A percentile compares a stretch with the other conserved stretches of the same genome.
These are phyloP conservation scores for Ailanthus altissimus DNA, from an alignment of 345 rosid species.

Conservation along the genomic window DNA sequence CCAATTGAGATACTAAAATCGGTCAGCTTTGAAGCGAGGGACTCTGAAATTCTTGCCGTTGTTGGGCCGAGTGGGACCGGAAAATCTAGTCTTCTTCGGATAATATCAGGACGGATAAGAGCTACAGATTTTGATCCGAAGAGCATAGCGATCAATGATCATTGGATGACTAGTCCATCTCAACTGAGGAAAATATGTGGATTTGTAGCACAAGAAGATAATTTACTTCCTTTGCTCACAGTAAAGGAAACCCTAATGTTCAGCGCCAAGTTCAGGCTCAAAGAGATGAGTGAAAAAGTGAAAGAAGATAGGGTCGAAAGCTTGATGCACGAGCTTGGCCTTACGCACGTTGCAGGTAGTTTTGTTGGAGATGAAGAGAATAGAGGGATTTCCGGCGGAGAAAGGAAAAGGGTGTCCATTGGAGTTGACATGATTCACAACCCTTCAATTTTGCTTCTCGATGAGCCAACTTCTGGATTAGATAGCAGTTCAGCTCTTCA, in stretches of 20 bases:
- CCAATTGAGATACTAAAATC: conserved; percentile 61
- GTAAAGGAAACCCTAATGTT: conserved; percentile 83
- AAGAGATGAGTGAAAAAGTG: conserved; percentile 43
- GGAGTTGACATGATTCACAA: conserved; percentile 86
- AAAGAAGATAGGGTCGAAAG: conserved; percentile 66
- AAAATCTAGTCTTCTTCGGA: conserved; percentile 74
- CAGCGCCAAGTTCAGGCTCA: conserved; percentile 74
- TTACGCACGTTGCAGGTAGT: conserved; percentile 44
- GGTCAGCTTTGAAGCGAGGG: conserved; percentile 59
- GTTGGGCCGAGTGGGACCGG: conserved; percentile 92
- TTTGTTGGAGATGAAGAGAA: conserved; percentile 65
- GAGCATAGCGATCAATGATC: conserved; percentile 46
- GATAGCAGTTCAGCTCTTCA: conserved; percentile 82
- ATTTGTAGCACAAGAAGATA: conserved; percentile 84
- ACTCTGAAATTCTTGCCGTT: conserved; percentile 69
- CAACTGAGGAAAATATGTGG: conserved; percentile 72
- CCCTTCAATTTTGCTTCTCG: conserved; percentile 73
- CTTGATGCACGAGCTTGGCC: conserved; percentile 74
- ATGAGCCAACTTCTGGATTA: conserved; percentile 92
- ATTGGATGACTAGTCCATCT: conserved; percentile 36
- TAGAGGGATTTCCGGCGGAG: conserved; percentile 83
- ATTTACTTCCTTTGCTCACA: conserved; percentile 74
- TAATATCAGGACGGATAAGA: conserved; percentile 70
- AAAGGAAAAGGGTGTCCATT: conserved; percentile 77
- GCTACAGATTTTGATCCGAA: conserved; percentile 50